Percentiles rank a stretch among this genome's conserved stretches.
Evolutionary conservation across 2,329 filamentous ascomycete species (phyloP).

Genomic region (Talaromyces sp.): DNA sequence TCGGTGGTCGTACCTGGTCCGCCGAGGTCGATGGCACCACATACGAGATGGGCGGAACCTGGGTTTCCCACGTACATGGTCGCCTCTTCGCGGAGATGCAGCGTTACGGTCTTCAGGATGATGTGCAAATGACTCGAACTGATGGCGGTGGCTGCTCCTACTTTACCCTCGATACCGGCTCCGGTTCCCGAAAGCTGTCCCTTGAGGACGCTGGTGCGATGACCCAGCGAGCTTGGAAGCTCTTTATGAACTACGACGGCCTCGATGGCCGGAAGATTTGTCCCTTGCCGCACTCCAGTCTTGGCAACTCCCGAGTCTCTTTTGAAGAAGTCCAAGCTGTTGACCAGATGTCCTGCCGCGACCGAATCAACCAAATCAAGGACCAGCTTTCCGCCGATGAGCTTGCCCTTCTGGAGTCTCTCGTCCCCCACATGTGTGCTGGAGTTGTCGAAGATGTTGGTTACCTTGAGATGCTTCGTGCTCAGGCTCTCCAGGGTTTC

Average conservation of each 20-base stretch:
- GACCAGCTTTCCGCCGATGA: constrained; percentile 34
- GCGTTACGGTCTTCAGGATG: constrained; percentile 28
- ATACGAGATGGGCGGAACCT: constrained; percentile 11
- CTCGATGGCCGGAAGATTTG: constrained; percentile 24
- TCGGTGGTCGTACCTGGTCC: constrained; percentile 44
- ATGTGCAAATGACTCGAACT: constrained; percentile 31
- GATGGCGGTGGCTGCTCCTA: constrained; percentile 14
- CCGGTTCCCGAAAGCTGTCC: constrained; percentile 20
- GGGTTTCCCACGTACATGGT: constrained; percentile 27
- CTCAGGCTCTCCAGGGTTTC: constrained; percentile 22
- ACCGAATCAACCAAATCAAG: constrained; percentile 32
- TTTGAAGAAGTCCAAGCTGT: constrained; percentile 14
- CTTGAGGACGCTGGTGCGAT: constrained; percentile 32
- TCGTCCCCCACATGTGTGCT: constrained; percentile 31
- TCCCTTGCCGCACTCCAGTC: constrained; percentile 25
- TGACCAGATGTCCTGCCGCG: constrained; percentile 30
- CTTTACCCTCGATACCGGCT: constrained; percentile 19
- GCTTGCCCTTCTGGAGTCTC: constrained; percentile 23
- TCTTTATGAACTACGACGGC: constrained; percentile 34
- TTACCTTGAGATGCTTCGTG: constrained; percentile 25
- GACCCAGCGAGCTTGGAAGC: constrained; percentile 17
- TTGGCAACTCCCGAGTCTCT: constrained; percentile 18
- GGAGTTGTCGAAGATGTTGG: constrained; percentile 26
- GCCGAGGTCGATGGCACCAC: constrained; percentile 29
- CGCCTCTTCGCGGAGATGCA: constrained; percentile 4